Percentiles rank a stretch among this genome's conserved stretches.
phyloP scores from a whole-genome alignment of 139 green algal genomes.

The Tetradesmus obliquus region DNA sequence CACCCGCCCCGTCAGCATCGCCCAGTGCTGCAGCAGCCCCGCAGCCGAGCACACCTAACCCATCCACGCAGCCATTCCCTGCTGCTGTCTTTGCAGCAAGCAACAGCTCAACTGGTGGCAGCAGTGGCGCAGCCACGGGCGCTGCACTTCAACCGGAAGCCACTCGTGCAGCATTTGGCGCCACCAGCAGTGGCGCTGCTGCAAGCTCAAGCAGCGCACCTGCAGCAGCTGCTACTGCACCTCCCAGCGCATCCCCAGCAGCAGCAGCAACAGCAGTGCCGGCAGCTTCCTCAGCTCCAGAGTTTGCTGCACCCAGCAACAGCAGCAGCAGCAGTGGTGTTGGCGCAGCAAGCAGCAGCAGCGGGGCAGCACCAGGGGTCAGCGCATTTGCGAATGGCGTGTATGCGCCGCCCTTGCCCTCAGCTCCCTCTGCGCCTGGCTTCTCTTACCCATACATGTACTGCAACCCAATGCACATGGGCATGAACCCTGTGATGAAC shows the following conservation, averaged over 20 bases:
- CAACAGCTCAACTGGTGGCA: neutral
- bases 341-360: neutral
- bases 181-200: neutral
- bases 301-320: constrained; percentile 3
- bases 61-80: neutral
- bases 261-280: constrained; percentile 12
- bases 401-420: neutral
- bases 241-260: neutral
- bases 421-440: neutral
- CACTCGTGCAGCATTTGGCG: neutral
- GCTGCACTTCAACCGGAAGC: neutral
- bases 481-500: constrained; percentile 40
- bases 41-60: neutral
- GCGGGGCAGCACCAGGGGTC: neutral
- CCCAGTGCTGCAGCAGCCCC: neutral
- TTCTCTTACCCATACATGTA: constrained; percentile 26
- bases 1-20: neutral
- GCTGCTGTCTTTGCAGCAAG: neutral
- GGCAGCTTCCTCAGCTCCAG: neutral
- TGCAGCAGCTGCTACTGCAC: neutral
- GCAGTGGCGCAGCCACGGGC: neutral
- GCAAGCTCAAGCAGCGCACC: neutral
- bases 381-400: neutral
- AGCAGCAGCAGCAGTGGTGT: neutral
- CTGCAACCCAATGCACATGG: constrained; percentile 18